Conservation (phyloP, 1,284 basidiomycete species). For the Pyrrhoderma lamaoense region DNA sequence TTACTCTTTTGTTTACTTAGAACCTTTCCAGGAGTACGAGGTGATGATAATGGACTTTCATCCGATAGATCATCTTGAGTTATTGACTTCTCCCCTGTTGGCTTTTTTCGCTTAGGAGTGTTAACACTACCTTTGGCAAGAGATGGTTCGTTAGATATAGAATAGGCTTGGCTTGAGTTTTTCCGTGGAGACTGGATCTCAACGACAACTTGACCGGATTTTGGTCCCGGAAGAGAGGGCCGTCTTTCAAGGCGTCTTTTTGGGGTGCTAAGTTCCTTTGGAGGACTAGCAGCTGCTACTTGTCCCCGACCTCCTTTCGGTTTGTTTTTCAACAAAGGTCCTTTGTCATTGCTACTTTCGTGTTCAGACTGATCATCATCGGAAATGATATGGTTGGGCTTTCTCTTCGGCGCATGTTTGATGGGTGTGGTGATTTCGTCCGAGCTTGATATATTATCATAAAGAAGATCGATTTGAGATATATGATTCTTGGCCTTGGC, state of each 20-base stretch:
- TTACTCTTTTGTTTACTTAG: background rate
- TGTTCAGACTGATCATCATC: no score
- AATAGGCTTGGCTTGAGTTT: background rate
- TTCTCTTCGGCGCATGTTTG: background rate
- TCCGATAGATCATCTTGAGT: background rate
- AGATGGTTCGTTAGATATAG: conserved; percentile 1
- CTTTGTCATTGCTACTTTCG: no score
- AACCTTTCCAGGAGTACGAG: background rate
- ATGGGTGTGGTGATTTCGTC: conserved; percentile 7
- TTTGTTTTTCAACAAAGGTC: no score
- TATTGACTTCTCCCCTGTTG: conserved; percentile 2
- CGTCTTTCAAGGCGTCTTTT: conserved; percentile 3
- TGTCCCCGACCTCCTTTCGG: background rate
- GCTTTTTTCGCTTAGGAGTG: conserved; percentile 10
- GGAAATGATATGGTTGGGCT: background rate
- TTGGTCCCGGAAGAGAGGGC: conserved; percentile 1
- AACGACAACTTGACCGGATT: conserved; percentile 2
- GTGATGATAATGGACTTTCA: background rate
- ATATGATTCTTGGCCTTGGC: background rate
- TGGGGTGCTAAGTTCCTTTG: background rate
- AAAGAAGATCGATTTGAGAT: background rate
- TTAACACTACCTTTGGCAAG: background rate
- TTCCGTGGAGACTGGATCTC: conserved; percentile 12
- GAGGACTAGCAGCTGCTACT: background rate
- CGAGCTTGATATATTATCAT: conserved; percentile 3